A percentile compares a stretch with the other conserved stretches of the same genome.
phyloP scores from a whole-genome alignment of 306 rosid species.

The Cucurbita maxima region DNA sequence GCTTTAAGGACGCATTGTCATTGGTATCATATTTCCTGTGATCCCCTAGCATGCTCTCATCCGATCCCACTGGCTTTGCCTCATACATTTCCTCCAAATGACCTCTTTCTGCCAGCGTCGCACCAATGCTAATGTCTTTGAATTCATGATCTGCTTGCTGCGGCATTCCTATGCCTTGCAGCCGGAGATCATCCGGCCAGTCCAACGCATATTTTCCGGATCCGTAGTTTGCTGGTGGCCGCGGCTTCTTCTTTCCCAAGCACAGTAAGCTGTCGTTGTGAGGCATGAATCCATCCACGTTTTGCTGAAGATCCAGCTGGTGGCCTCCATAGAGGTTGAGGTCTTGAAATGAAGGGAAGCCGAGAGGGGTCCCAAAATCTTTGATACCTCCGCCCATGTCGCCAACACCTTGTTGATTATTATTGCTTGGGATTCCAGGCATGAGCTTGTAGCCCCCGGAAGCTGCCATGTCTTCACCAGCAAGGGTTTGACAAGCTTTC shows the following conservation, averaged over 20 bases:
- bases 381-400: conserved; percentile 13
- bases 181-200: conserved; percentile 85
- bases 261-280: conserved; percentile 26
- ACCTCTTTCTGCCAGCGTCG: background rate
- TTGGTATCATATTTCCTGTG: background rate
- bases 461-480: conserved; percentile 13
- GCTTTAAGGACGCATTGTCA: background rate
- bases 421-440: conserved; percentile 15
- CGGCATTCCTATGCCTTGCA: conserved; percentile 36
- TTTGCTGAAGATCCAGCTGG: conserved; percentile 20
- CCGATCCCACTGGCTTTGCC: background rate
- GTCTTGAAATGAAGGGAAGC: conserved; percentile 78
- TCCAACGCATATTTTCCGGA: conserved; percentile 68
- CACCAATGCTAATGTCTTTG: background rate
- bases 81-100: conserved; percentile 5
- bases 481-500: conserved; percentile 96
- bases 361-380: conserved; percentile 65
- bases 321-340: conserved; percentile 70
- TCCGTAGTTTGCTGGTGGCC: background rate
- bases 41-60: background rate
- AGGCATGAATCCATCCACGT: conserved; percentile 6
- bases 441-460: background rate
- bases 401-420: conserved; percentile 9
- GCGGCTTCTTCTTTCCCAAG: conserved; percentile 38
- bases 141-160: background rate